A percentile compares a stretch with the other conserved stretches of the same genome.
Conservation (phyloP, 768 basidiomycete species). For the Candolleomyces eurysporus region DNA sequence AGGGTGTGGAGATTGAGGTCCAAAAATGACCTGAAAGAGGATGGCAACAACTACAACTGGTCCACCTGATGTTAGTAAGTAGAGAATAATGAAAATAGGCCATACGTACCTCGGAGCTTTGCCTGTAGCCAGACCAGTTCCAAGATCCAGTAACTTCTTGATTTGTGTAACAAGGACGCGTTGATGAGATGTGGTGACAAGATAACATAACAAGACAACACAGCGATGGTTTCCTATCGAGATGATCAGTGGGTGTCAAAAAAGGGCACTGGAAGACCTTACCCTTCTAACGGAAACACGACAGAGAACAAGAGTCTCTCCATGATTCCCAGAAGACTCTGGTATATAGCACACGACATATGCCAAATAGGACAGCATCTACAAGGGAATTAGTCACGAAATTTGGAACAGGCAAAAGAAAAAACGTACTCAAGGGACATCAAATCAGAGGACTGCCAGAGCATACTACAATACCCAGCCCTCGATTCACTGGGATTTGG, state of each 20-base stretch:
- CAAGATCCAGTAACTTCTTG: constrained; percentile 88
- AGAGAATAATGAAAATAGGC: constrained; percentile 8
- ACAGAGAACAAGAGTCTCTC: constrained; percentile 76
- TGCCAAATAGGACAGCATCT: constrained; percentile 91
- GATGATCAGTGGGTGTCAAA: neutral
- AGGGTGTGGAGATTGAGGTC: constrained; percentile 81
- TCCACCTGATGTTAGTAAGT: constrained; percentile 31
- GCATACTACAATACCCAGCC: too few relatives aligned
- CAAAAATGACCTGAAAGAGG: constrained; percentile 80
- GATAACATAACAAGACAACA: constrained; percentile 90
- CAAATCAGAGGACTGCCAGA: too few relatives aligned
- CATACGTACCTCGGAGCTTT: constrained; percentile 75
- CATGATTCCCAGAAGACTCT: constrained; percentile 68
- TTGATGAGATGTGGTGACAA: constrained; percentile 76
- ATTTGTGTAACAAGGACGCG: constrained; percentile 78
- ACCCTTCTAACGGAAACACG: constrained; percentile 82
- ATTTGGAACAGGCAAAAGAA: constrained; percentile 2
- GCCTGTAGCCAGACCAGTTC: constrained; percentile 76
- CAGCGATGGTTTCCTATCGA: constrained; percentile 80
- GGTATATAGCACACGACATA: constrained; percentile 72
- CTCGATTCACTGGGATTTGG: too few relatives aligned
- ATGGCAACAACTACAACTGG: constrained; percentile 86
- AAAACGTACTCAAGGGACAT: constrained; percentile 67
- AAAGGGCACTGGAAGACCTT: constrained; percentile 14
- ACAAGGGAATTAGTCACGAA: constrained; percentile 10